Evolutionary conservation across 2,329 filamentous ascomycete species (phyloP), one percentile per base, ranked within the genome.

Genomic region (Lachnellula cervina): DNA sequence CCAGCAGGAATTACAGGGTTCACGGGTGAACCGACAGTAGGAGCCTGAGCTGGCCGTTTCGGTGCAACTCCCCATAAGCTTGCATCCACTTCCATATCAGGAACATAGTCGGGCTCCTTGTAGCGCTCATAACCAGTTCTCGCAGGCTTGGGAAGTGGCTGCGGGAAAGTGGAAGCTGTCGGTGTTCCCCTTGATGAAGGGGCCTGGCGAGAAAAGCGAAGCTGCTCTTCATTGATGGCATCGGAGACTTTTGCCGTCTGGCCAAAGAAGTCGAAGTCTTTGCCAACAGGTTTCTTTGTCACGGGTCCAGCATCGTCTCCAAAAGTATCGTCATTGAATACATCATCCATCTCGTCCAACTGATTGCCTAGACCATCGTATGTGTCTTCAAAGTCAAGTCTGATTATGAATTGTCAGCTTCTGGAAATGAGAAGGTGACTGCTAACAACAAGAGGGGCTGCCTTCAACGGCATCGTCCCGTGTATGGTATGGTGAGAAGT

Each of bases 291-390:
- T 63, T 79, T 72, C 65, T 75, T 72, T 38, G 71, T 62, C 17
- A 71, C 68, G 17, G 71, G 74, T 37, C 72, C 74, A 55, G 70
- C 69, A 35, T 72, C 74, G 56, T 77, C 73, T 25, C 82, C 89
- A 70, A 99, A 99, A 2, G 94, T 99, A 70, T 97, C 94, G 66
- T 97, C 90, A 72, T 99, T 99, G 79, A 97, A 90, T 50, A 82
- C 90, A 77, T 99, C 94, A 68, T 93, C 89, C 19, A 89, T 87
- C 70, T 99, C 93, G 67, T 96, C 87, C 37, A 99, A 85, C 71
- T 89, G 85, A 69, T 96, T 89, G 55, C 91, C 94, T 42, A 99
- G 79, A 17, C 93, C 93, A 72, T 99, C 94, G 70, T 97, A 97
- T 38, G 93, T 97, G 70, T 99, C 91, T 66, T 99, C 94, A 65